Percentiles rank a stretch among this genome's conserved stretches.
Conservation (phyloP, 2,329 filamentous ascomycete species). For the Paecilomyces niveus region DNA sequence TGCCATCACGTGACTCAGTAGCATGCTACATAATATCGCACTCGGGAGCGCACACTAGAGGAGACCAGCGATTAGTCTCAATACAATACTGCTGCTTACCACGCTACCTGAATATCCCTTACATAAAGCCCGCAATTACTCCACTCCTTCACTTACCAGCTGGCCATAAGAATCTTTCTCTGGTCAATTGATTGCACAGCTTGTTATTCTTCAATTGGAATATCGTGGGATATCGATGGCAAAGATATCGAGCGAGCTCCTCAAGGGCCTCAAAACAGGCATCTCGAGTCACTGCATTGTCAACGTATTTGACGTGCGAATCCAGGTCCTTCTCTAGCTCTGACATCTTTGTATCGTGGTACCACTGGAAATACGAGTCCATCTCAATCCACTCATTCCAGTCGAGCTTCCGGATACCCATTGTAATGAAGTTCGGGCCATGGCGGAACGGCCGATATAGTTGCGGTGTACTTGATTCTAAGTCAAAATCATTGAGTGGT, state of each 20-base stretch:
- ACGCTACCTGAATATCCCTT: too few relatives aligned
- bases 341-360: conserved; percentile 9
- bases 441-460: conserved; percentile 10
- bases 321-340: conserved; percentile 8
- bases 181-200: background rate
- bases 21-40: too few relatives aligned
- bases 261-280: background rate
- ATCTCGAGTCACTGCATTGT: background rate
- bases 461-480: conserved; percentile 3
- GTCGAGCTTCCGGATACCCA: conserved; percentile 11
- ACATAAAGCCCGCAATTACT: background rate
- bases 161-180: background rate
- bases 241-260: background rate
- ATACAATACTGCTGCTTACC: too few relatives aligned
- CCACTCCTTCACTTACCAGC: background rate
- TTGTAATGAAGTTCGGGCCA: conserved; percentile 9
- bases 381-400: conserved; percentile 12
- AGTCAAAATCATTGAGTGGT: background rate
- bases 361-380: conserved; percentile 11
- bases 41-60: too few relatives aligned
- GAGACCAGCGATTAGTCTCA: too few relatives aligned
- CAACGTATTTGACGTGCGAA: background rate
- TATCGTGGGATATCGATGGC: background rate
- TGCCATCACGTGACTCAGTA: too few relatives aligned
- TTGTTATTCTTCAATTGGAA: background rate